Evolutionary conservation across 1,284 basidiomycete genomes (phyloP), one percentile per base, ranked within the genome.

Genomic region (Fomitopsis schrenkii): DNA sequence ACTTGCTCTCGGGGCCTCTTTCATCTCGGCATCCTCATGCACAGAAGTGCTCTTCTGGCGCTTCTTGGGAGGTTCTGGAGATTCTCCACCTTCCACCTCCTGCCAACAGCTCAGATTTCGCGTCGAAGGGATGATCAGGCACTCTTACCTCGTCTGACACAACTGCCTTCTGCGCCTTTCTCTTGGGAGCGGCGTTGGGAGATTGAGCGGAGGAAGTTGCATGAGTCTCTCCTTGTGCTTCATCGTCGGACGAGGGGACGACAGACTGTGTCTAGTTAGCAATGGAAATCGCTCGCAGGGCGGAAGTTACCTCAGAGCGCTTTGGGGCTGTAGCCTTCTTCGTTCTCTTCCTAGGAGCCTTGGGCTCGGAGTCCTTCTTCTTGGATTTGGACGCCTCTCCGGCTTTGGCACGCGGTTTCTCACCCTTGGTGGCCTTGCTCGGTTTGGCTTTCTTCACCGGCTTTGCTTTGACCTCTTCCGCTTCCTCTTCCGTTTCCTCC

Each of bases 301-400:
- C 28, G 10, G 12, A 7, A 63, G 66, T n/a, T 59, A 73, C 72
- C 33, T 67, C 59, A 19, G 70, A 71, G 26, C 70, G 64, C 19
- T 64, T 61, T 12, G 58, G 36, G 44, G 53, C 9, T 30, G 14
- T 5, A 30, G 60, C 57, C 57, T 57, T 55, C 46, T 65, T 67
- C 8, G 44, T 35, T 28, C 58, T 63, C 55, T 58, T 62, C 15
- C 53, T 3, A 19, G 60, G 17, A 28, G 57, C 12, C 41, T 58
- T 55, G 3, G 19, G 48, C 45, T 55, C 46, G 33, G 59, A 33
- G 9, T 26, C 36, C 40, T 59, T 57, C 40, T 59, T 57, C 30
- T 56, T 42, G 22, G 12, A 30, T 33, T 30, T 45, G 22, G 33
- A 14, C 15, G 30, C 48, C 14, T 14, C 30, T 30, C 12, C 58